Evolutionary conservation across 108 stramenopile genomes (phyloP), one percentile per base, ranked within the genome.

Genomic region (Stephanodiscus triporus): DNA sequence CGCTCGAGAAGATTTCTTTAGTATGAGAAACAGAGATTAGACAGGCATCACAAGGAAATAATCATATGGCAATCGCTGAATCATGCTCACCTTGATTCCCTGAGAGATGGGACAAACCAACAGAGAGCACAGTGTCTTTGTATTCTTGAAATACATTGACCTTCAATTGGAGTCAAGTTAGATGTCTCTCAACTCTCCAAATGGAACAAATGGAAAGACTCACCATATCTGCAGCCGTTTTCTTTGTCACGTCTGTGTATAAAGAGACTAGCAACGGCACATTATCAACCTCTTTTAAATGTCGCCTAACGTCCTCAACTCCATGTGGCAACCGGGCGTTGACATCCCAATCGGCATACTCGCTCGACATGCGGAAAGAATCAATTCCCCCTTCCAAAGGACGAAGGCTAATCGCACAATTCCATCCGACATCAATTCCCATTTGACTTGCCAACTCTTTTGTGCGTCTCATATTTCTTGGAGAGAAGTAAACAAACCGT

Each of bases 291-390:
- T 93, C 93, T 45, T 92, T 69, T 47, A 94, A 70, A 70, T 93
- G 93, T 14, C 77, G 81, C 49, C 86, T 84, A 9, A 97, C 93
- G 61, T 92, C 94, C 4, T 97, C 92, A 24, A 95, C 66, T 34
- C 95, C 98, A 75, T 98, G 98, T 4, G 98, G 98, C 29, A 98
- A 77, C 72, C 92, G 87, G 16, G 97, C 97, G 67, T 97, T 97
- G 4, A 98, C 95, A 77, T 97, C 96, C 98, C 98, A 98, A 70
- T 98, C 98, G 4, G 98, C 98, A 66, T 98, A 98, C 34, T 84
- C 83, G 2, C 90, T 92, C 40, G 86, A 87, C 94, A 97, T 96
- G 59, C 98, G 69, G 81, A 95, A 92, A 1, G 86, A 77, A 71
- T 98, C 98, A 58, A 84, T 85, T 13, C 88, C 88, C 24, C 80